Base-by-base conservation (phyloP, 1,139 yeast species). In the Geotrichum fermentans region DNA sequence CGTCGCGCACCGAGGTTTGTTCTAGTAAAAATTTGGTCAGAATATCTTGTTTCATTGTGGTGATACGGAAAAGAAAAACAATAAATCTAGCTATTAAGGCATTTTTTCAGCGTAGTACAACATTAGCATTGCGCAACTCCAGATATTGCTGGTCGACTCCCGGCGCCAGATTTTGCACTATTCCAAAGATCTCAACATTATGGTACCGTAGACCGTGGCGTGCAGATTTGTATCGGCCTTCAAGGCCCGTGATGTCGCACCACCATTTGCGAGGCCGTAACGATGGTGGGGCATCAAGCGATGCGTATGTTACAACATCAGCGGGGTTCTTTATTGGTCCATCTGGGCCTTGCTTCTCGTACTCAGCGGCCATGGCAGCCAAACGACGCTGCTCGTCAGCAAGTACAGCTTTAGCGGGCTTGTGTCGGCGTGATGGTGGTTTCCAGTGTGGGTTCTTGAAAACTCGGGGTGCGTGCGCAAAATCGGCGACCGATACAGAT, bases 101-200 rank as follows among this genome's bases (percentile, higher is more conserved):
- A 33, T 17, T 1, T 26, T 3, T 35, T 61, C 61, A 82, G 55
- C 78, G 82, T 63, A 90, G 73, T 7, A 90, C 79, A 20, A 90
- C 90, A 63, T 89, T 85, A 36, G 96, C 97, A 42, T 88, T 89
- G 58, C 98, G 75, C 55, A 92, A 72, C 58, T 86, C 85, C 62
- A 92, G 73, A 64, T 89, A 92, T 65, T 88, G 95, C 67, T 92
- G 97, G 67, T 92, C 97, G 17, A 85, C 87, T 24, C 97, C 96
- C 1, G 95, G 85, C 1, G 90, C 83, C 80, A 92, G 79, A 54
- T 80, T 79, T 63, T 81, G 82, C 52, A 85, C 78, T 22, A 88
- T 85, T 50, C 82, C 85, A 66, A 80, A 92, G 30, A 94, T 82
- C 66, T 92, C 98, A 45, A 80, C 81, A 62, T 92, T 83, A 67